Conservation (phyloP, 495 filamentous ascomycete genomes). For the Hyaloscypha variabilis region DNA sequence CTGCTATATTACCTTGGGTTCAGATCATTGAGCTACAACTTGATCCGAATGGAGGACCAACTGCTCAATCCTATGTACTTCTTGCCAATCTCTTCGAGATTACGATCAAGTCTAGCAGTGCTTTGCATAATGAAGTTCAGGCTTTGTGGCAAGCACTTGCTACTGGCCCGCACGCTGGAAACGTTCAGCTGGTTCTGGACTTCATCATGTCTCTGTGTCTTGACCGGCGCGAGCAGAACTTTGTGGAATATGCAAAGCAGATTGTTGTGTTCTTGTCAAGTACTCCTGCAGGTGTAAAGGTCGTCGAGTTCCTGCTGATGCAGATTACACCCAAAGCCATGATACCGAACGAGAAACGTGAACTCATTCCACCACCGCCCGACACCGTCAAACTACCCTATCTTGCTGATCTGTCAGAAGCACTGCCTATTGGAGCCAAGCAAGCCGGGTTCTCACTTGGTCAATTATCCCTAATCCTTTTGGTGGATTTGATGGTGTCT, state of each 20-base stretch:
- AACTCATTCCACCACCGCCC: constrained; percentile 68
- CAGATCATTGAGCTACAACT: constrained; percentile 91
- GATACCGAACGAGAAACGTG: constrained; percentile 80
- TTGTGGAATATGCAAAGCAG: constrained; percentile 96
- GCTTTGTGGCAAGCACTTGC: constrained; percentile 96
- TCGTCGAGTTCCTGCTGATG: constrained; percentile 89
- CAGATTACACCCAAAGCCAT: constrained; percentile 89
- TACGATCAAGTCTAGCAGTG: constrained; percentile 86
- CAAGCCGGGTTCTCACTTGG: constrained; percentile 89
- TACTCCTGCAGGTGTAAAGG: constrained; percentile 86
- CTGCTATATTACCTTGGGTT: constrained; percentile 94
- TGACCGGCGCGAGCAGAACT: constrained; percentile 93
- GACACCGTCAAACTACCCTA: constrained; percentile 81
- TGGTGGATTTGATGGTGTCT: constrained; percentile 95
- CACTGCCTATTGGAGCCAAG: constrained; percentile 85
- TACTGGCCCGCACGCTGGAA: constrained; percentile 91
- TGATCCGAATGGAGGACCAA: constrained; percentile 92
- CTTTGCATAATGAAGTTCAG: constrained; percentile 93
- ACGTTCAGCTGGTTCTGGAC: constrained; percentile 90
- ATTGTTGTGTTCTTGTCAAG: constrained; percentile 94
- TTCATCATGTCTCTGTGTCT: constrained; percentile 94
- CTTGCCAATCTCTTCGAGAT: constrained; percentile 96
- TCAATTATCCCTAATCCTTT: constrained; percentile 87
- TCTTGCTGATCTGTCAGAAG: constrained; percentile 78
- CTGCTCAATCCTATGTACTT: constrained; percentile 89